Conservation (phyloP, 2,329 filamentous ascomycete genomes). For the Curvularia verruculosa region DNA sequence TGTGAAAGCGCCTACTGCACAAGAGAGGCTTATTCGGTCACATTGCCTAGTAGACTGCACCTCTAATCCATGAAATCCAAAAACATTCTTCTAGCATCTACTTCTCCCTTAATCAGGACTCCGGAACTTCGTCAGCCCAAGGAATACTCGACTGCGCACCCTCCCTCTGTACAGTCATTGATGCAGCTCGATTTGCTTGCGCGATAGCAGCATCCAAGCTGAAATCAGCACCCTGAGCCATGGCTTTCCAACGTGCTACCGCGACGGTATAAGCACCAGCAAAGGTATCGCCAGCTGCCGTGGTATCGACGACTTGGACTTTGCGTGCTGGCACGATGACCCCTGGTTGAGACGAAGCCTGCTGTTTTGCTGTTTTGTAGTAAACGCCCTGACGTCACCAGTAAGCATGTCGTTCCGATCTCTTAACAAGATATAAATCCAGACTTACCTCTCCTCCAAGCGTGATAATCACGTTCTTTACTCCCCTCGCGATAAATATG, state of each 20-base stretch:
- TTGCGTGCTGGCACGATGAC: conserved; percentile 66
- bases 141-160: conserved; percentile 73
- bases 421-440: neutral
- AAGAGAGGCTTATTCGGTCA: neutral
- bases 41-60: neutral
- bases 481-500: conserved; percentile 70
- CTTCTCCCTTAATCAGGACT: conserved; percentile 10
- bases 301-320: conserved; percentile 86
- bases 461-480: conserved; percentile 80
- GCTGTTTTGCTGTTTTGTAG: conserved; percentile 54
- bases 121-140: conserved; percentile 62
- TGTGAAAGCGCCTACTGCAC: neutral
- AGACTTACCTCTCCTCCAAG: conserved; percentile 73
- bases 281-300: conserved; percentile 93
- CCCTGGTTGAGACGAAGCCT: conserved; percentile 52
- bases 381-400: conserved; percentile 43
- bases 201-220: conserved; percentile 64
- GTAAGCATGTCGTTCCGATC: neutral
- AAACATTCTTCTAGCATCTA: too few species aligned
- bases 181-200: conserved; percentile 67
- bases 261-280: conserved; percentile 84
- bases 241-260: conserved; percentile 60
- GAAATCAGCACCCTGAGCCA: conserved; percentile 50
- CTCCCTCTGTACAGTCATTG: conserved; percentile 67
- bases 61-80: neutral